Conservation (phyloP, 2,329 filamentous ascomycete genomes). For the Fusarium floridanum region DNA sequence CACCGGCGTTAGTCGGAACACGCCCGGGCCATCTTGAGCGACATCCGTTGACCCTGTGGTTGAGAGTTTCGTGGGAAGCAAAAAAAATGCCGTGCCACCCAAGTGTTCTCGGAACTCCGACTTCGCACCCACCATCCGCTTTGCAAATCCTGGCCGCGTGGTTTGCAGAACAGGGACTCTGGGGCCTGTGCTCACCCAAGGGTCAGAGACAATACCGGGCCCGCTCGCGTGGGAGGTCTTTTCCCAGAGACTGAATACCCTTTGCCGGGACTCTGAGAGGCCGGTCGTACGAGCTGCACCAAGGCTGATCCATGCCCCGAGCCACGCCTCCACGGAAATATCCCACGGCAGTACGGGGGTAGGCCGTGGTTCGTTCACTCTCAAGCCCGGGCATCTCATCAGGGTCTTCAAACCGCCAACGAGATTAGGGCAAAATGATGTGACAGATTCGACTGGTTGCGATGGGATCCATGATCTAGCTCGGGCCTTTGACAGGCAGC, state of each 20-base stretch:
- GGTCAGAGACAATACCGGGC: slow-evolving; percentile 1
- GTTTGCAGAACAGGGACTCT: slow-evolving; percentile 16
- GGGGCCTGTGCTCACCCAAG: slow-evolving; percentile 2
- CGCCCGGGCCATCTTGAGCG: slow-evolving; percentile 21
- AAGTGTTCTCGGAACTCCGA: slow-evolving; percentile 39
- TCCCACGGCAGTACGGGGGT: slow-evolving; percentile 3
- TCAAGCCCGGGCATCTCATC: background rate
- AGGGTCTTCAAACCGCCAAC: slow-evolving; percentile 8
- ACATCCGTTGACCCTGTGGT: slow-evolving; percentile 25
- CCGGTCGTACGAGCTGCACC: slow-evolving; percentile 35
- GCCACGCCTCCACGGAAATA: slow-evolving; percentile 5
- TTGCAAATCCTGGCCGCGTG: slow-evolving; percentile 26
- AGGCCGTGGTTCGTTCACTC: slow-evolving; percentile 19
- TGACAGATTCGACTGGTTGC: slow-evolving; percentile 14
- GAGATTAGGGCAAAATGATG: slow-evolving; percentile 21
- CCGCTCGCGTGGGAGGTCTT: slow-evolving; percentile 17
- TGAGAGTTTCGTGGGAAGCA: slow-evolving; percentile 22
- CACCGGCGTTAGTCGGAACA: slow-evolving; percentile 40
- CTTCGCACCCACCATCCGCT: slow-evolving; percentile 36
- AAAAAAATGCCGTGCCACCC: slow-evolving; percentile 24
- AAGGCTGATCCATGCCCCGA: background rate
- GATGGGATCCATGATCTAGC: slow-evolving; percentile 5
- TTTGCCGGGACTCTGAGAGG: slow-evolving; percentile 21
- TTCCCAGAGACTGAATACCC: background rate
- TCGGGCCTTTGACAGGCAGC: slow-evolving; percentile 4